Conservation (phyloP, 2,329 filamentous ascomycete species). For the Grosmannia serpens region DNA sequence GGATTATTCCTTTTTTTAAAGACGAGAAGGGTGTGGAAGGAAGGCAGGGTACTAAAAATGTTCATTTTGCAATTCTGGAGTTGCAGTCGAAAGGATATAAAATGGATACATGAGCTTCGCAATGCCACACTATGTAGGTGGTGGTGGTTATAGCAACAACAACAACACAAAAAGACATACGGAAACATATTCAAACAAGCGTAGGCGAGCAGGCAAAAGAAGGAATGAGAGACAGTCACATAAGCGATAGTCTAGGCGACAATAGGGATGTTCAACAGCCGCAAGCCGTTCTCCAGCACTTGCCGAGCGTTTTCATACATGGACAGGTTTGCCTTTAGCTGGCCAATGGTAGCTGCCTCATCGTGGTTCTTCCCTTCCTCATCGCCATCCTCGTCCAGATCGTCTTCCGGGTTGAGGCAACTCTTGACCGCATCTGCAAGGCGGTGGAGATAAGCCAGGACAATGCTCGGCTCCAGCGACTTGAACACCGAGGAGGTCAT, state of each 20-base stretch:
- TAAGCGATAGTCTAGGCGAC: background rate
- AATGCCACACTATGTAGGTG: too few relatives aligned
- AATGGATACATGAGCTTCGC: too few relatives aligned
- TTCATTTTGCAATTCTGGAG: too few relatives aligned
- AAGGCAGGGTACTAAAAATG: too few relatives aligned
- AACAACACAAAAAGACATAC: background rate
- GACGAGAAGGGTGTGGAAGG: too few relatives aligned
- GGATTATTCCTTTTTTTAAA: background rate
- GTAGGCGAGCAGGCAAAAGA: background rate
- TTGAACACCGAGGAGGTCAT: constrained; percentile 50
- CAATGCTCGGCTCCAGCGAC: constrained; percentile 57
- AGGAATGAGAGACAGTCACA: background rate
- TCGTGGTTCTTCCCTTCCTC: background rate
- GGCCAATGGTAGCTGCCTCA: background rate
- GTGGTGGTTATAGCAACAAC: too few relatives aligned
- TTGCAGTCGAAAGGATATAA: too few relatives aligned
- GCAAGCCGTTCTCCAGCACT: constrained; percentile 54
- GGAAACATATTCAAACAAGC: background rate
- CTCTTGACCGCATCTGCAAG: constrained; percentile 4
- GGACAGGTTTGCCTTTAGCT: constrained; percentile 32
- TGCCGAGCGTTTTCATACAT: constrained; percentile 49
- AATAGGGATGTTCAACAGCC: constrained; percentile 39
- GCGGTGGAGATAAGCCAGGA: constrained; percentile 36
- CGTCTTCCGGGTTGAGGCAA: constrained; percentile 21
- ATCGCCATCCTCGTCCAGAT: constrained; percentile 29